Evolutionary conservation across 2,329 filamentous ascomycete species (phyloP).

Genomic region (Endoconidiophora polonica): DNA sequence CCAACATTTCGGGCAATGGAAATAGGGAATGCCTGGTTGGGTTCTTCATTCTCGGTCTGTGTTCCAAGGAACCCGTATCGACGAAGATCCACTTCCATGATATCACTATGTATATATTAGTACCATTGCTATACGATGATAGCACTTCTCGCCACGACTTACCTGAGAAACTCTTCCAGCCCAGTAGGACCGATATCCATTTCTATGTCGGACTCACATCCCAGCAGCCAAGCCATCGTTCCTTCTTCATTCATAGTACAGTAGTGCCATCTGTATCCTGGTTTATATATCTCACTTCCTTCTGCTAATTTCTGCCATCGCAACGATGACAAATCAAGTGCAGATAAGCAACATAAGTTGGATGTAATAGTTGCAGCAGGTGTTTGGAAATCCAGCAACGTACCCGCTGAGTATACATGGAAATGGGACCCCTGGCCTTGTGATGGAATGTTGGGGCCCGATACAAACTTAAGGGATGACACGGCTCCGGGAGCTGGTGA

Average conservation of each 20-base stretch:
- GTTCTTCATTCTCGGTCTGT: constrained; percentile 38
- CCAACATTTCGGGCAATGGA: too few species aligned
- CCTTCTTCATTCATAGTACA: constrained; percentile 91
- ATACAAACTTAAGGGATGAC: constrained; percentile 77
- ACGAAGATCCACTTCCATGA: constrained; percentile 82
- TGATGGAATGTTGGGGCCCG: constrained; percentile 68
- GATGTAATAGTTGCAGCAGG: constrained; percentile 74
- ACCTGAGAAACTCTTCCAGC: constrained; percentile 74
- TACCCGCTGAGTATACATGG: constrained; percentile 85
- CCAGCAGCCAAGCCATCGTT: constrained; percentile 93
- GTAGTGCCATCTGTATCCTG: constrained; percentile 94
- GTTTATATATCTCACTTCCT: constrained; percentile 80
- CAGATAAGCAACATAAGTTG: constrained; percentile 78
- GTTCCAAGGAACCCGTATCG: constrained; percentile 84
- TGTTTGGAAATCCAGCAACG: constrained; percentile 84
- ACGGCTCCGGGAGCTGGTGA: constrained; percentile 79
- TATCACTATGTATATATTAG: constrained; percentile 41
- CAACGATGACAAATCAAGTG: constrained; percentile 69
- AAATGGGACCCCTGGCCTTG: constrained; percentile 89
- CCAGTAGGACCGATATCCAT: constrained; percentile 51
- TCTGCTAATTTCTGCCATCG: constrained; percentile 93
- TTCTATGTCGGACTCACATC: constrained; percentile 61
- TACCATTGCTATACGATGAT: not conserved
- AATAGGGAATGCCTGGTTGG: not conserved
- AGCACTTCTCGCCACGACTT: constrained; percentile 10